These are phyloP conservation scores for Pholiota microspora DNA, from an alignment of 768 basidiomycete genomes.

Conservation along the genomic window DNA sequence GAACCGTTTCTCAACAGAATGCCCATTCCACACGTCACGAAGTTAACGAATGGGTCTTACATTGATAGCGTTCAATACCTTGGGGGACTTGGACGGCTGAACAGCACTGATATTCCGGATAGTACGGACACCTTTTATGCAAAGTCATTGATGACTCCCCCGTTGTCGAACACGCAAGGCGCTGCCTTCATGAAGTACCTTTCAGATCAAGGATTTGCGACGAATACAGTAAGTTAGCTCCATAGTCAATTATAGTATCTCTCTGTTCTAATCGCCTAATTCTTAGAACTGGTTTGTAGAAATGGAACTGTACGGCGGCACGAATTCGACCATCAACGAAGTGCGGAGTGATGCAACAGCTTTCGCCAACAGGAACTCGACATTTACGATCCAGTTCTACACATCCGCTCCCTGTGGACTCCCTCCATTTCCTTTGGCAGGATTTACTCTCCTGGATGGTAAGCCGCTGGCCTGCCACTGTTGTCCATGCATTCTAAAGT, in stretches of 20 bases:
- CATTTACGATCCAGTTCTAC: constrained; percentile 51
- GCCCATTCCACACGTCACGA: constrained; percentile 20
- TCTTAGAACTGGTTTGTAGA: constrained; percentile 29
- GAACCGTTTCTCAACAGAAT: constrained; percentile 28
- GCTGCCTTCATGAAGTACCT: constrained; percentile 38
- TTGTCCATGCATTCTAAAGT: too few relatives aligned
- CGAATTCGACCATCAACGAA: constrained; percentile 43
- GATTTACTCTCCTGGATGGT: constrained; percentile 45
- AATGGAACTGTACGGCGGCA: constrained; percentile 43
- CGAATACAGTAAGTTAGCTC: constrained; percentile 31
- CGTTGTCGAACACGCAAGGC: constrained; percentile 30
- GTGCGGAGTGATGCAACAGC: constrained; percentile 39
- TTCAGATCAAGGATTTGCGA: constrained; percentile 32
- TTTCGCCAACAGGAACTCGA: constrained; percentile 41
- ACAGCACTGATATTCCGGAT: constrained; percentile 22
- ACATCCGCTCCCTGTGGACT: constrained; percentile 33
- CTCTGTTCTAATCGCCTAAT: background rate
- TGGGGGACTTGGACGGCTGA: constrained; percentile 23
- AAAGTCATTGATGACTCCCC: constrained; percentile 42
- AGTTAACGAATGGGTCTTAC: constrained; percentile 25
- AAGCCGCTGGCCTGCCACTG: too few relatives aligned
- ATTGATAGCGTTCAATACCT: constrained; percentile 30
- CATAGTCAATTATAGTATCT: background rate
- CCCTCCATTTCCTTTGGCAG: constrained; percentile 43
- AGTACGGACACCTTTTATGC: constrained; percentile 43